Conservation (phyloP, 2,329 filamentous ascomycete genomes). For the Calcarisporium arbuscula region DNA sequence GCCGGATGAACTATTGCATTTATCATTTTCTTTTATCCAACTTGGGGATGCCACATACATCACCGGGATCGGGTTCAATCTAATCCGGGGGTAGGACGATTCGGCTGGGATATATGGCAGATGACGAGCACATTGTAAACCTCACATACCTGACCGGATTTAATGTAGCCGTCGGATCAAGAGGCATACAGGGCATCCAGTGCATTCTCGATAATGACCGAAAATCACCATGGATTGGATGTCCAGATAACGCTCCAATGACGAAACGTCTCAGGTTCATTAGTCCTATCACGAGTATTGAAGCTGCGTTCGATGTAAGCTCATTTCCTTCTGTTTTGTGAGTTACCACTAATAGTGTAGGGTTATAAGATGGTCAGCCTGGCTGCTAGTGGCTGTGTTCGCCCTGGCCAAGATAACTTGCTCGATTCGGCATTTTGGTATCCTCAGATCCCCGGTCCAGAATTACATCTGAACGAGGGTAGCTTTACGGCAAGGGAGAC, state of each 20-base stretch:
- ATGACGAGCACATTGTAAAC: constrained; percentile 5
- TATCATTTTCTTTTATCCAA: constrained; percentile 9
- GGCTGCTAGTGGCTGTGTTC: constrained; percentile 3
- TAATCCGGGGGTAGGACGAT: constrained; percentile 2
- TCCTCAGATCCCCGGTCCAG: constrained; percentile 7
- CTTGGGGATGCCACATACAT: constrained; percentile 5
- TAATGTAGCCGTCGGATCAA: constrained; percentile 7
- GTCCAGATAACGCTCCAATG: constrained; percentile 6
- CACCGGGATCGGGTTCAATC: constrained; percentile 6
- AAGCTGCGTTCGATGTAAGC: constrained; percentile 11
- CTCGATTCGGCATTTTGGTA: constrained; percentile 9
- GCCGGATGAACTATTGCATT: constrained; percentile 6
- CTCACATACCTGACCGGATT: constrained; percentile 7
- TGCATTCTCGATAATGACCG: constrained; percentile 7
- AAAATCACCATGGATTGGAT: constrained; percentile 9
- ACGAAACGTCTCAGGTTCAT: constrained; percentile 5
- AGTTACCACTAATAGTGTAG: constrained; percentile 7
- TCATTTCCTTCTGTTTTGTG: constrained; percentile 1
- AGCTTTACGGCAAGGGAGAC: constrained; percentile 8
- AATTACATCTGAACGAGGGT: constrained; percentile 6
- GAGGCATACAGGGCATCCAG: constrained; percentile 9
- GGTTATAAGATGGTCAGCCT: constrained; percentile 10
- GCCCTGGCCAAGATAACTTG: constrained; percentile 5
- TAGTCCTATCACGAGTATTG: constrained; percentile 6
- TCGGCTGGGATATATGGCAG: constrained; percentile 8